Base-by-base conservation (phyloP, 2,329 filamentous ascomycete species). In the Aspergillus pseudoviridinutans region DNA sequence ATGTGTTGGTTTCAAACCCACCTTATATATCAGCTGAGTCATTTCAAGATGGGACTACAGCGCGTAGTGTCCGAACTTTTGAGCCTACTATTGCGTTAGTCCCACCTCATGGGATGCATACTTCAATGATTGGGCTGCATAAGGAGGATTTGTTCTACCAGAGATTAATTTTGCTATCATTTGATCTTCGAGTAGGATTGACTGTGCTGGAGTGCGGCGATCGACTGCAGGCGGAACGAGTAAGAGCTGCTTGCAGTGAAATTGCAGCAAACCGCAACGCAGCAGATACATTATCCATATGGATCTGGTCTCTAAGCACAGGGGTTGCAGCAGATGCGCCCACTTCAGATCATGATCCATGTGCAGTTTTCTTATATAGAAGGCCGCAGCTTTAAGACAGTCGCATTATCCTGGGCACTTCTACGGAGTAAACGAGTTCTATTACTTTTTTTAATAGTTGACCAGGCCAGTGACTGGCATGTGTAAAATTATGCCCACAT, bases 21-120 rank as follows among this genome's bases (percentile, higher is more conserved):
- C 94, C 94, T 0, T 97, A 97, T 71, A 87, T 97, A 52, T 95
- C 92, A 1, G 76, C 79, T 0, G 63, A 70, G 3, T 84, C 83
- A 7, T 92, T 90, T 66, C 74, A 59, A 5, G 65, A 80, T 42
- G 80, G 74, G 42, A 83, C 84, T 20, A 92, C 88, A 1, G 79
- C 82, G 1, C 83, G 86, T 27, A 93, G 90, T 12, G 93, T 97
- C 29, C 84, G 91, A 17, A 85, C 85, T 49, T 91, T 86, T 70
- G 94, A 99, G 74, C 94, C 94, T 3, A 84, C 79, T 61, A 75
- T 90, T 12, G 94, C 94, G 0, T 80, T 97, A 14, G 90, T 97
- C 0, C 84, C 83, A 9, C 82, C 83, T 4, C 32, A 52, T 4
- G 8, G 44, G 1, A 22, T 42, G 8, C 10, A 17, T 14, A 5